Base-by-base conservation (phyloP, 2,329 filamentous ascomycete genomes). In the Stromatinia cepivora region DNA sequence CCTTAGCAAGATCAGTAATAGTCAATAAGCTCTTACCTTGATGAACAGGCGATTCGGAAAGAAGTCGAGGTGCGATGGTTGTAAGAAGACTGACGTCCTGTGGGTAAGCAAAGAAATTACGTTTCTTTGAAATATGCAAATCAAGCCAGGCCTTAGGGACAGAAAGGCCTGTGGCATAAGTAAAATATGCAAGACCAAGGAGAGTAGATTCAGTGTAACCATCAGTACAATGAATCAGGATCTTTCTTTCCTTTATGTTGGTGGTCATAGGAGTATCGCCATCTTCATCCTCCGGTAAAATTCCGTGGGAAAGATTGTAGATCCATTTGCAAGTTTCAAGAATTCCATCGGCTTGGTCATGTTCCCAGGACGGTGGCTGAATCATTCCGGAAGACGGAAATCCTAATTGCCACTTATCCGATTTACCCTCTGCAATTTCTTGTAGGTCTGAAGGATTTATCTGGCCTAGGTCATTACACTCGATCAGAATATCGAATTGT, bases 341-440 rank as follows among this genome's bases (percentile, higher is more conserved):
- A 54, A 98, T 89, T 36, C 89, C 91, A 77, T 97, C 93, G 1
- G 92, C 88, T 79, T 97, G 94, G 11, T 86, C 83, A 70, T 94
- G 91, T 1, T 91, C 92, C 87, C 91, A 96, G 0, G 90, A 92
- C 2, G 93, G 91, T 3, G 92, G 90, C 75, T 94, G 85, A 68
- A 98, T 92, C 75, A 92, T 96, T n/a, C 95, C 95, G 1, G 94
- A 97, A 0, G 93, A 95, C 0, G 94, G 94, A 71, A 98, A 98
- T 73, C 97, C 91, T 28, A 70, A 69, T 46, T 79, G 78, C 46
- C 79, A 78, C 9, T 76, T 81, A 58, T 84, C 80, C 0, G 85
- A 76, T 53, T n/a, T 66, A 15, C 72, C 70, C 74, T 90, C 85
- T 42, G 88, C 85, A 69, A 94, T 82, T 64, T 85, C 82, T 69